These are phyloP conservation scores for Macrolepiota fuliginosa DNA, from an alignment of 768 basidiomycete genomes.

Conservation along the genomic window DNA sequence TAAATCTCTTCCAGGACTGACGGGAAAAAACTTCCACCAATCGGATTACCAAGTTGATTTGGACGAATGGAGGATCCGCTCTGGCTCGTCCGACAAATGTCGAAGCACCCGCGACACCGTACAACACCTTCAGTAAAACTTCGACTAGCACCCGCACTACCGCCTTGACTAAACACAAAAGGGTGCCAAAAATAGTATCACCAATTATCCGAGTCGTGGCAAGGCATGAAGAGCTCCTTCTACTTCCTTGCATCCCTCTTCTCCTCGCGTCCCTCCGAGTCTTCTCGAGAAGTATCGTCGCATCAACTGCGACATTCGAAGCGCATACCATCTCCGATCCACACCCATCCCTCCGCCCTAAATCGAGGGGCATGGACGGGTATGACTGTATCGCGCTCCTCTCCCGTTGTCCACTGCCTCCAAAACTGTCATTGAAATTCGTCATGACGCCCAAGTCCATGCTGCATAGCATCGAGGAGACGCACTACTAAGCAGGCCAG, in stretches of 20 bases:
- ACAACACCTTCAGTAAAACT: neutral
- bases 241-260: neutral
- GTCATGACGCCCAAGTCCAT: neutral
- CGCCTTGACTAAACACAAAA: neutral
- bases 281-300: neutral
- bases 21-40: neutral
- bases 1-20: neutral
- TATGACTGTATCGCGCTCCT: conserved; percentile 11
- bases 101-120: neutral
- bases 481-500: neutral
- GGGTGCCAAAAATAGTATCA: neutral
- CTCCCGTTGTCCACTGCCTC: neutral
- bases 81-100: neutral
- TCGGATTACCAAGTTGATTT: neutral
- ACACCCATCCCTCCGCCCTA: neutral
- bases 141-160: neutral
- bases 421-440: neutral
- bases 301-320: neutral
- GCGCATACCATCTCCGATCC: neutral
- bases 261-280: neutral
- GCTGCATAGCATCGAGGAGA: neutral
- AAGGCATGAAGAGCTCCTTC: neutral
- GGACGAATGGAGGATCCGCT: neutral
- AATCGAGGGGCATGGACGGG: conserved; percentile 4
- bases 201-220: neutral